Conservation (phyloP, 2,329 filamentous ascomycete species). For the Ophiosphaerella korrae region DNA sequence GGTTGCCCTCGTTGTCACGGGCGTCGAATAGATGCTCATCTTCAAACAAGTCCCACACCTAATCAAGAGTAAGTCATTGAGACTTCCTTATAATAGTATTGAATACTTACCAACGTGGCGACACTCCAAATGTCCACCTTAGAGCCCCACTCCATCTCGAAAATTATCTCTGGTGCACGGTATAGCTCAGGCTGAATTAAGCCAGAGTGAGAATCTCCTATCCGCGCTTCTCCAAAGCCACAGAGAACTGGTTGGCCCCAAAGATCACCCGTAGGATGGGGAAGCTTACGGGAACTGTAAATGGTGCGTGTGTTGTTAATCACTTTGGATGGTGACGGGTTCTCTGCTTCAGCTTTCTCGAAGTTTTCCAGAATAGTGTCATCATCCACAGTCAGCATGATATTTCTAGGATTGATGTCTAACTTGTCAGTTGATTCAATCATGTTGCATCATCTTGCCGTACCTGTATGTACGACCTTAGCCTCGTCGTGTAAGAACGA, state of each 20-base stretch:
- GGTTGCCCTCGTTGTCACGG: slow-evolving; percentile 23
- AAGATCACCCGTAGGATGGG: slow-evolving; percentile 31
- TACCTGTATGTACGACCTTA: slow-evolving; percentile 55
- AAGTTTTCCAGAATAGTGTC: slow-evolving; percentile 44
- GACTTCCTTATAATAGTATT: slow-evolving; percentile 10
- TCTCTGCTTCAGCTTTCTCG: slow-evolving; percentile 42
- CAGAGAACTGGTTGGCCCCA: slow-evolving; percentile 45
- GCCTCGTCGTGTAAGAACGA: slow-evolving; percentile 53
- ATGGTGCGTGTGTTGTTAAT: slow-evolving; percentile 25
- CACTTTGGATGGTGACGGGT: slow-evolving; percentile 49
- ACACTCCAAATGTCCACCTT: slow-evolving; percentile 49
- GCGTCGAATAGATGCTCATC: slow-evolving; percentile 41
- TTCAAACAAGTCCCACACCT: slow-evolving; percentile 49
- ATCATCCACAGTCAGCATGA: slow-evolving; percentile 48
- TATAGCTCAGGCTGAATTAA: slow-evolving; percentile 48
- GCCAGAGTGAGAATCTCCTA: slow-evolving; percentile 34
- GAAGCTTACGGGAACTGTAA: slow-evolving; percentile 34
- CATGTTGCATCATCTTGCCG: slow-evolving; percentile 15
- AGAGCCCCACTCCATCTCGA: slow-evolving; percentile 46
- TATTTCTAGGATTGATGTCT: slow-evolving; percentile 54
- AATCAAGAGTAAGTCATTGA: slow-evolving; percentile 17
- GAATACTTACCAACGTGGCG: slow-evolving; percentile 42
- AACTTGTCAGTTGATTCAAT: slow-evolving; percentile 10
- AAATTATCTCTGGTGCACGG: slow-evolving; percentile 47
- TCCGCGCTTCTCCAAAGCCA: slow-evolving; percentile 45